Evolutionary conservation across 305 asterid genomes (phyloP).

Genomic region (Fraxinus albicans): DNA sequence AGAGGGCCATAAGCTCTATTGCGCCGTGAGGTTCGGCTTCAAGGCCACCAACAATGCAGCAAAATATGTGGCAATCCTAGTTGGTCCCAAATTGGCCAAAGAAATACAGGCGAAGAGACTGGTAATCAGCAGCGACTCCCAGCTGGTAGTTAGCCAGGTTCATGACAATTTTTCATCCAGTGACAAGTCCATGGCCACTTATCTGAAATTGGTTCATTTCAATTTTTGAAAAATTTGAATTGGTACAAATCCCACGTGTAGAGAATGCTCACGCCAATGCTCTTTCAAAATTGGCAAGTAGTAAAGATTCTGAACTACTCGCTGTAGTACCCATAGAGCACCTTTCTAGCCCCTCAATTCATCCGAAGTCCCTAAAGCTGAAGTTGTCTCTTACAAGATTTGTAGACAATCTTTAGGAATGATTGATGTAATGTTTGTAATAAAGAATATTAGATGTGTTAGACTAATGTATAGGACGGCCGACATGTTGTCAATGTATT

Average conservation of each 20-base stretch:
- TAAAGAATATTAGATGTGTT: no score
- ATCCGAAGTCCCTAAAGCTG: no score
- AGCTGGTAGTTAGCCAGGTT: neutral
- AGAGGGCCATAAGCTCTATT: neutral
- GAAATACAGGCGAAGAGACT: neutral
- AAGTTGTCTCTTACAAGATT: no score
- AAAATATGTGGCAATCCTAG: neutral
- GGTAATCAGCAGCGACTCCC: neutral
- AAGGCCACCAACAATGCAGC: neutral
- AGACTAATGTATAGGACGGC: no score
- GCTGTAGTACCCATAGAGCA: neutral
- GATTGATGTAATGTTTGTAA: no score
- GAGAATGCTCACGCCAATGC: no score
- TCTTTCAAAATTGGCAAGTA: neutral
- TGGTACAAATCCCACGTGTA: neutral
- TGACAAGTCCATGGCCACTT: neutral
- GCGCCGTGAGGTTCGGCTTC: neutral
- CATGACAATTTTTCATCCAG: neutral
- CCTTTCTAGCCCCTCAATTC: no score
- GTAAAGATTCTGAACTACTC: neutral
- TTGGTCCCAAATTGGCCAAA: neutral
- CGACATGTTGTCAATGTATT: no score
- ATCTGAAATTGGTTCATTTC: neutral
- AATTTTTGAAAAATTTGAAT: no score
- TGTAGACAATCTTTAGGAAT: no score